Conservation (phyloP, 345 rosid species). For the Melastoma malabathricum region DNA sequence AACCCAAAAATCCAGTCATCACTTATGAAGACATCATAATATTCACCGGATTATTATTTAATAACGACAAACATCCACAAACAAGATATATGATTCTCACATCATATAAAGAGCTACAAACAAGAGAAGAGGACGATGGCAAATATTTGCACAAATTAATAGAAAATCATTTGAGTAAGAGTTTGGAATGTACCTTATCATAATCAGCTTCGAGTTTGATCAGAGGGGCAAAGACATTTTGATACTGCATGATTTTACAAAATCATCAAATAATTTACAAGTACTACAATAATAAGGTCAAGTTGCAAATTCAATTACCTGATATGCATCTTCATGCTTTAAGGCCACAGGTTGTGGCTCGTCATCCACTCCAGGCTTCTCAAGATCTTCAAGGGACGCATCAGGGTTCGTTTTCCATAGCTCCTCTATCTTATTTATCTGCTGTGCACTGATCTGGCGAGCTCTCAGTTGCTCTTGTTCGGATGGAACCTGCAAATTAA, state of each 20-base stretch:
- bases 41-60: too few species aligned
- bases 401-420: conserved; percentile 98
- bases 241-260: conserved; percentile 60
- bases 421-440: conserved; percentile 97
- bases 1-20: background rate
- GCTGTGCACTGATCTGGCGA: conserved; percentile 97
- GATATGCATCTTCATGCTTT: conserved; percentile 99
- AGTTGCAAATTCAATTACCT: conserved; percentile 29
- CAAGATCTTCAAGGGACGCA: conserved; percentile 98
- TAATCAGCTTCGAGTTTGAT: conserved; percentile 99
- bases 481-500: conserved; percentile 62
- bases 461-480: conserved; percentile 99
- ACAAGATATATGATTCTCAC: too few species aligned
- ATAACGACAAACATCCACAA: too few species aligned
- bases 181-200: conserved; percentile 51
- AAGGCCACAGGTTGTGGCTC: conserved; percentile 93
- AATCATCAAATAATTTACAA: conserved; percentile 6
- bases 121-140: too few species aligned
- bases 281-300: background rate
- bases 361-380: conserved; percentile 98
- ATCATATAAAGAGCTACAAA: too few species aligned
- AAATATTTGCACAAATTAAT: too few species aligned
- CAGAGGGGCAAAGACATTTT: conserved; percentile 98
- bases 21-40: too few species aligned
- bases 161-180: too few species aligned